Conservation (phyloP, 768 basidiomycete species). For the Collybia sordida region DNA sequence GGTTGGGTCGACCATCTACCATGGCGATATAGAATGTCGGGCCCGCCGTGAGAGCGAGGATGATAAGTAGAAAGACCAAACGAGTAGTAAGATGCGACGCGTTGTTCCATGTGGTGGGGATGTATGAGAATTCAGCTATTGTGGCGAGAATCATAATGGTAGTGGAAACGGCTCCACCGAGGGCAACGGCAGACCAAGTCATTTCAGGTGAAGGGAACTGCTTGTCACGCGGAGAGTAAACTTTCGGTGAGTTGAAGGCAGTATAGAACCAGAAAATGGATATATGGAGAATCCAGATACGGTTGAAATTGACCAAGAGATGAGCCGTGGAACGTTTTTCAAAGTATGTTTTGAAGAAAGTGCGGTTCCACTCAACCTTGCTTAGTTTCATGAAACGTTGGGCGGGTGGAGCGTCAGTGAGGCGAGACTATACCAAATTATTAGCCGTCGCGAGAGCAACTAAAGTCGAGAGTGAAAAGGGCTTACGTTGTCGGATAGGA, state of each 20-base stretch:
- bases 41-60: slow-evolving; percentile 88
- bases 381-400: slow-evolving; percentile 93
- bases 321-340: slow-evolving; percentile 94
- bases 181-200: slow-evolving; percentile 92
- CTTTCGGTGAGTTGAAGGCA: slow-evolving; percentile 91
- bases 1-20: slow-evolving; percentile 65
- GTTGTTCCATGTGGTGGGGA: slow-evolving; percentile 99
- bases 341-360: slow-evolving; percentile 99
- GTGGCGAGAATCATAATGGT: slow-evolving; percentile 94
- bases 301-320: slow-evolving; percentile 98
- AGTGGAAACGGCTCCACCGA: slow-evolving; percentile 95
- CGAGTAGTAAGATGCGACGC: slow-evolving; percentile 95
- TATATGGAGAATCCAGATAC: slow-evolving; percentile 96
- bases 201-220: slow-evolving; percentile 77
- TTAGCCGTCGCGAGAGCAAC: slow-evolving; percentile 2
- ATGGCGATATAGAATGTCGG: slow-evolving; percentile 93
- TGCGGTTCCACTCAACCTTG: slow-evolving; percentile 89
- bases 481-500: slow-evolving; percentile 81
- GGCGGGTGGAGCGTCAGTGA: slow-evolving; percentile 88
- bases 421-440: slow-evolving; percentile 60
- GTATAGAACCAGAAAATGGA: slow-evolving; percentile 97
- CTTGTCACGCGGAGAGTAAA: slow-evolving; percentile 76
- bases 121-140: slow-evolving; percentile 92
- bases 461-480: slow-evolving; percentile 2
- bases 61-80: slow-evolving; percentile 86